phyloP scores from a whole-genome alignment of 2,329 filamentous ascomycete species.

The Ophiosphaerella herpotricha region DNA sequence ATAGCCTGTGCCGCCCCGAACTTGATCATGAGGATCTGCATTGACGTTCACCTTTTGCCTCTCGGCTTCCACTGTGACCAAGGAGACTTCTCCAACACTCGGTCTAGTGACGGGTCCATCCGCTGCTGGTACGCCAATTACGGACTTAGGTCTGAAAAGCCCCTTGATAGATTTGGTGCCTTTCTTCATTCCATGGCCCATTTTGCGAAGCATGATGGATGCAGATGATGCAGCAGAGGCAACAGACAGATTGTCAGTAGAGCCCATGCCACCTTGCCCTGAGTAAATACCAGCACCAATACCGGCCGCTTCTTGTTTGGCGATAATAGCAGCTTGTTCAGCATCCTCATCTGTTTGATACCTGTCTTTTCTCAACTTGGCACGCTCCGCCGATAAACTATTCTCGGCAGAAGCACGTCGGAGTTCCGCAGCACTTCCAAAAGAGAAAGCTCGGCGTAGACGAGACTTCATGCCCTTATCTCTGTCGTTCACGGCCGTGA shows the following conservation, averaged over 20 bases:
- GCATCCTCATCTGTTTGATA: slow-evolving; percentile 72
- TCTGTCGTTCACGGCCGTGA: slow-evolving; percentile 85
- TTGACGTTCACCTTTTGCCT: slow-evolving; percentile 81
- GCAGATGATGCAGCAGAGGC: slow-evolving; percentile 88
- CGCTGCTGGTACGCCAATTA: slow-evolving; percentile 75
- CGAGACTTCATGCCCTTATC: slow-evolving; percentile 85
- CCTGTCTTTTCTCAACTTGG: slow-evolving; percentile 58
- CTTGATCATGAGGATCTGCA: slow-evolving; percentile 67
- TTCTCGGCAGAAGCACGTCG: slow-evolving; percentile 73
- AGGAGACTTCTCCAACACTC: slow-evolving; percentile 84
- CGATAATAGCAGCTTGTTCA: slow-evolving; percentile 88
- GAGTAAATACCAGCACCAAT: slow-evolving; percentile 94
- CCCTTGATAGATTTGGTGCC: slow-evolving; percentile 88
- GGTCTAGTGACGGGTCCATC: slow-evolving; percentile 69
- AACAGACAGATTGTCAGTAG: slow-evolving; percentile 92
- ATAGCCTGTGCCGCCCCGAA: slow-evolving; percentile 76
- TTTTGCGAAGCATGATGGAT: slow-evolving; percentile 95
- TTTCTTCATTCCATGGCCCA: slow-evolving; percentile 98
- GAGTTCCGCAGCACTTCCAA: slow-evolving; percentile 92
- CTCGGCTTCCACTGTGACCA: slow-evolving; percentile 95
- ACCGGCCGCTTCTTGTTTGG: slow-evolving; percentile 88
- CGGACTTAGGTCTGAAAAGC: slow-evolving; percentile 91
- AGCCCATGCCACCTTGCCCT: slow-evolving; percentile 83
- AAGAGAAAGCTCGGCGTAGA: slow-evolving; percentile 89
- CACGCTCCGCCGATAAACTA: slow-evolving; percentile 53